These are phyloP conservation scores for Taiwanofungus camphoratus DNA, from an alignment of 1,284 basidiomycete genomes.

Conservation along the genomic window DNA sequence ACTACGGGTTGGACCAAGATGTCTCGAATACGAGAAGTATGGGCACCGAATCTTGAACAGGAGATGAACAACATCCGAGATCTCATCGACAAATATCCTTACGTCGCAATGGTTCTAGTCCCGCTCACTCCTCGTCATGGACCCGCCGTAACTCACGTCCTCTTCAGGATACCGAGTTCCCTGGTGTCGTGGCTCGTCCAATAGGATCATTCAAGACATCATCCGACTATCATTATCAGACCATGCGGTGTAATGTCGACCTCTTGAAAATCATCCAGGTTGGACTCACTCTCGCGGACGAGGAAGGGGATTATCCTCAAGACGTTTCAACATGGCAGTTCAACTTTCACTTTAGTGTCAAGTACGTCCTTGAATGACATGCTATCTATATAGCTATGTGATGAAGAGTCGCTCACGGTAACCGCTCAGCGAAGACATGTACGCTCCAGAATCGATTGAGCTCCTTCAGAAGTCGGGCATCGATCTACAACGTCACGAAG, in stretches of 20 bases:
- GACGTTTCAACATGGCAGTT: conserved; percentile 98
- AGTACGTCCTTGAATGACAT: conserved; percentile 58
- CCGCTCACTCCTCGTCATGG: conserved; percentile 11
- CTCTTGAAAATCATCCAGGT: conserved; percentile 97
- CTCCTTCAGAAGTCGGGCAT: conserved; percentile 92
- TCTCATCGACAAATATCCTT: conserved; percentile 87
- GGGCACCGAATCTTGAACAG: conserved; percentile 87
- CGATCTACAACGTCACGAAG: conserved; percentile 91
- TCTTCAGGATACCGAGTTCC: conserved; percentile 93
- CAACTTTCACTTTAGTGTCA: conserved; percentile 92
- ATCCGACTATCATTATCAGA: conserved; percentile 99
- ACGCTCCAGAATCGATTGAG: conserved; percentile 94
- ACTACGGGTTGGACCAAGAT: too few species aligned
- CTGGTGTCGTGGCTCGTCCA: conserved; percentile 95
- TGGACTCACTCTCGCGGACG: conserved; percentile 91
- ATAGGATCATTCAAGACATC: conserved; percentile 96
- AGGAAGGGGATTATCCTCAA: conserved; percentile 85
- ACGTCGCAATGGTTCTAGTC: conserved; percentile 84
- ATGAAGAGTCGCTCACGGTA: too few species aligned
- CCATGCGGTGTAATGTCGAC: conserved; percentile 98
- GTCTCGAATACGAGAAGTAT: conserved; percentile 87
- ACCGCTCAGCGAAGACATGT: conserved; percentile 86
- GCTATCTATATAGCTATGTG: too few species aligned
- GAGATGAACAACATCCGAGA: conserved; percentile 89
- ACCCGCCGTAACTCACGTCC: conserved; percentile 14